These are phyloP conservation scores for Macrolepiota albuminosa DNA, from an alignment of 768 basidiomycete species.

Conservation along the genomic window DNA sequence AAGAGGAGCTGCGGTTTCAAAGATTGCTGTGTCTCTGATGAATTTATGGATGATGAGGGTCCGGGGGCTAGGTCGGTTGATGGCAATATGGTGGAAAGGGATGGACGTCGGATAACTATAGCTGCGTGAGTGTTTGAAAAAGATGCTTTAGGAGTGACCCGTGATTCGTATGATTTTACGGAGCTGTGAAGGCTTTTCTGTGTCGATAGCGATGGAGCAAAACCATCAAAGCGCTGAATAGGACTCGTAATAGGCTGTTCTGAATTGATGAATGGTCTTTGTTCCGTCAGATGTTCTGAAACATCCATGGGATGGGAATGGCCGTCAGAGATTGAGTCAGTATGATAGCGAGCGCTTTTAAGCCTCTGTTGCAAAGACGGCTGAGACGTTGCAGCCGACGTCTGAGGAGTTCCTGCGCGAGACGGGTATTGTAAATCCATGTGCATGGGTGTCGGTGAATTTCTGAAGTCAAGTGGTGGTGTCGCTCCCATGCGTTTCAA, in stretches of 20 bases:
- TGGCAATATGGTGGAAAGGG: not conserved
- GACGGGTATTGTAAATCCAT: conserved; percentile 11
- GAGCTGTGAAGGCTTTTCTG: not conserved
- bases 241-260: not conserved
- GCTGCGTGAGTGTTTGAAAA: not conserved
- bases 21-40: not conserved
- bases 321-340: not conserved
- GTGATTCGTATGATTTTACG: not conserved
- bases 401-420: not conserved
- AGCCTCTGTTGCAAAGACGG: conserved; percentile 7
- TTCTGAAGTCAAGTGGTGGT: conserved; percentile 4
- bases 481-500: conserved; percentile 5
- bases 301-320: conserved; percentile 1
- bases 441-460: conserved; percentile 3
- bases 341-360: not conserved
- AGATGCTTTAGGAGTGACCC: not conserved
- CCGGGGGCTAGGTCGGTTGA: not conserved
- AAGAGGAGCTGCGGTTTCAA: not conserved
- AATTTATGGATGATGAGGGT: not conserved
- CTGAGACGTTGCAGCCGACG: not conserved
- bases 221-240: not conserved
- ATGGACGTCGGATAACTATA: not conserved
- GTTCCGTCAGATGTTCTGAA: not conserved
- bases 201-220: not conserved
- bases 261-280: conserved; percentile 1